A percentile compares a stretch with the other conserved stretches of the same genome.
Evolutionary conservation across 257 asterid species (phyloP).

Genomic region (Penstemon barbatus): DNA sequence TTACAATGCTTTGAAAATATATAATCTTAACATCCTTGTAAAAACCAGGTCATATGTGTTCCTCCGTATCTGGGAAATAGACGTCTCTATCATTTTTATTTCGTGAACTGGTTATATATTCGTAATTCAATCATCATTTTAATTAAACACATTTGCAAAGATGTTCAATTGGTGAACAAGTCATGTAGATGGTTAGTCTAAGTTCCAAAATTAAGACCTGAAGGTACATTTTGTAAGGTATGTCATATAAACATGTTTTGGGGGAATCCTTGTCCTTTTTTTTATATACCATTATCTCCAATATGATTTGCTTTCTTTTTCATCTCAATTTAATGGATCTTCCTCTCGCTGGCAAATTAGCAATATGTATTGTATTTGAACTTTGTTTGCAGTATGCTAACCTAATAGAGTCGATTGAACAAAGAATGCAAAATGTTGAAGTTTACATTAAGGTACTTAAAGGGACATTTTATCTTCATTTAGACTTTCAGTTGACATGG

Average conservation of each 20-base stretch:
- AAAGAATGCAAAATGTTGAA: slow-evolving; percentile 65
- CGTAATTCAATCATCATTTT: not conserved
- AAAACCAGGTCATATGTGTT: not conserved
- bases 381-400: slow-evolving; percentile 57
- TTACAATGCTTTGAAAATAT: too few species aligned
- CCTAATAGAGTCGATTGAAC: slow-evolving; percentile 71
- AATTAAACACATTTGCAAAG: not conserved
- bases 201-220: slow-evolving; percentile 3
- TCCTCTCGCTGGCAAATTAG: slow-evolving; percentile 15
- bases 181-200: not conserved
- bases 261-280: not conserved
- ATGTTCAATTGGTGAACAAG: not conserved
- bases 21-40: not conserved
- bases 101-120: slow-evolving; percentile 2
- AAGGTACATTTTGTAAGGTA: not conserved
- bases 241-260: not conserved
- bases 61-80: not conserved
- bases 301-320: slow-evolving; percentile 4
- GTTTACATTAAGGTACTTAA: slow-evolving; percentile 72
- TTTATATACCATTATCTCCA: not conserved
- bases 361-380: slow-evolving; percentile 20
- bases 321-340: not conserved
- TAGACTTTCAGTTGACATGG: too few species aligned
- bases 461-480: too few species aligned
- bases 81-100: not conserved